Conservation (phyloP, 2,329 filamentous ascomycete genomes). For the Hirsutella minnesotensis region DNA sequence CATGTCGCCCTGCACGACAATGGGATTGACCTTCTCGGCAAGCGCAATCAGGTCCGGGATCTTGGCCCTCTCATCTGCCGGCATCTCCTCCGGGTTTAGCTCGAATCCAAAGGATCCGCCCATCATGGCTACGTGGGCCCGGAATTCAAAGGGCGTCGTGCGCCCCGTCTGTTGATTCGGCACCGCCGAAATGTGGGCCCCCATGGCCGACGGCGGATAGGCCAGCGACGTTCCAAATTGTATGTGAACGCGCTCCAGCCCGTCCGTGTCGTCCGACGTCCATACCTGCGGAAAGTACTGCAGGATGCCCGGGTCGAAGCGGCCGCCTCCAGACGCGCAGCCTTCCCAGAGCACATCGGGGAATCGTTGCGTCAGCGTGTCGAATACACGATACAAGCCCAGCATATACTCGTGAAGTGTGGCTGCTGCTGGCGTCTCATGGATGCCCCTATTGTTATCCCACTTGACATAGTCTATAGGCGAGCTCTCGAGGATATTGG, state of each 20-base stretch:
- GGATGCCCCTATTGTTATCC: constrained; percentile 56
- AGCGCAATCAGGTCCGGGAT: constrained; percentile 42
- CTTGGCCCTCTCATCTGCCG: constrained; percentile 34
- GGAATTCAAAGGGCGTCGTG: constrained; percentile 44
- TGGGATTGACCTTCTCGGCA: constrained; percentile 44
- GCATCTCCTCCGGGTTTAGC: constrained; percentile 42
- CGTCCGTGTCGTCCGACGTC: constrained; percentile 56
- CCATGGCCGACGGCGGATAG: constrained; percentile 52
- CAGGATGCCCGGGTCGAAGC: constrained; percentile 51
- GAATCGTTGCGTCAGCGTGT: constrained; percentile 45
- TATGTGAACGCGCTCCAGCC: constrained; percentile 46
- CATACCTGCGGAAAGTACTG: constrained; percentile 56
- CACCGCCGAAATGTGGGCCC: constrained; percentile 50
- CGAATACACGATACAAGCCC: constrained; percentile 50
- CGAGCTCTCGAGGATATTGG: constrained; percentile 38
- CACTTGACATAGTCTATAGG: constrained; percentile 52
- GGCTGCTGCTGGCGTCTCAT: constrained; percentile 42
- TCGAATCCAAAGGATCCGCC: constrained; percentile 56
- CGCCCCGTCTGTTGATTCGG: constrained; percentile 47
- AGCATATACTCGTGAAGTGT: constrained; percentile 49
- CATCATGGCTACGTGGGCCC: constrained; percentile 57
- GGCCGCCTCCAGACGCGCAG: constrained; percentile 51
- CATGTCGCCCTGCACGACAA: constrained; percentile 46
- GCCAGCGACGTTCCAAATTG: constrained; percentile 52
- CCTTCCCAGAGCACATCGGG: constrained; percentile 55